Percentiles rank a stretch among this genome's conserved stretches.
Conservation (phyloP, 2,329 filamentous ascomycete genomes). For the Nemania sp. region DNA sequence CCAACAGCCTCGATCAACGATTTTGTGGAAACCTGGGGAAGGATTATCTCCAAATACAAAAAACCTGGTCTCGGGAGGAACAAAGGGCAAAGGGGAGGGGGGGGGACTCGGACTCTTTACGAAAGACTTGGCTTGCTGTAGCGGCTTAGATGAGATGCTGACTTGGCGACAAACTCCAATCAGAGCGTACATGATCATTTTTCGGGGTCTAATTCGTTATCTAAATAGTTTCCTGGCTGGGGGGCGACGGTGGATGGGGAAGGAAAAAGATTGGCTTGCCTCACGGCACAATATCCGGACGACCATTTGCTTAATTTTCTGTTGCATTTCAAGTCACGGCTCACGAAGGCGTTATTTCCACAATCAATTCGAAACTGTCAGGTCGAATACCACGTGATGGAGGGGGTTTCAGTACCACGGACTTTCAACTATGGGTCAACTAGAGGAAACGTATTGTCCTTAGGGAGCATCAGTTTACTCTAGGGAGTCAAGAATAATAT, state of each 20-base stretch:
- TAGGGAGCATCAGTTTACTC: neutral
- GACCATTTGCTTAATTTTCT: constrained; percentile 32
- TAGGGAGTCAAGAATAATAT: constrained; percentile 15
- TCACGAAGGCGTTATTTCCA: constrained; percentile 15
- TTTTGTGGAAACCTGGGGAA: neutral
- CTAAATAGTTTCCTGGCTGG: constrained; percentile 20
- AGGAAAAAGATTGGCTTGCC: constrained; percentile 44
- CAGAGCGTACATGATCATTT: constrained; percentile 34
- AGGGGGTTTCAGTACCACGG: constrained; percentile 4
- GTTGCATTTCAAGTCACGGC: constrained; percentile 20
- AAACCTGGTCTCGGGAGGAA: neutral
- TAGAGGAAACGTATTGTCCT: constrained; percentile 7
- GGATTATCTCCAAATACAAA: constrained; percentile 19
- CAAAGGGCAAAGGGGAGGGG: neutral
- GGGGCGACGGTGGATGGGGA: constrained; percentile 27
- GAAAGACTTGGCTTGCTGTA: constrained; percentile 1
- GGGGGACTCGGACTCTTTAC: neutral
- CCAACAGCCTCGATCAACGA: neutral
- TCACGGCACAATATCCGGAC: constrained; percentile 41
- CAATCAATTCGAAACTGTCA: constrained; percentile 13
- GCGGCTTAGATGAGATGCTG: constrained; percentile 20
- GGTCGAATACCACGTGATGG: constrained; percentile 18
- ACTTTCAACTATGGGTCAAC: neutral
- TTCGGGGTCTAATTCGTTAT: constrained; percentile 10
- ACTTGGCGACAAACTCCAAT: constrained; percentile 39